Conservation (phyloP, 2,329 filamentous ascomycete species). For the Xylaria sp. region DNA sequence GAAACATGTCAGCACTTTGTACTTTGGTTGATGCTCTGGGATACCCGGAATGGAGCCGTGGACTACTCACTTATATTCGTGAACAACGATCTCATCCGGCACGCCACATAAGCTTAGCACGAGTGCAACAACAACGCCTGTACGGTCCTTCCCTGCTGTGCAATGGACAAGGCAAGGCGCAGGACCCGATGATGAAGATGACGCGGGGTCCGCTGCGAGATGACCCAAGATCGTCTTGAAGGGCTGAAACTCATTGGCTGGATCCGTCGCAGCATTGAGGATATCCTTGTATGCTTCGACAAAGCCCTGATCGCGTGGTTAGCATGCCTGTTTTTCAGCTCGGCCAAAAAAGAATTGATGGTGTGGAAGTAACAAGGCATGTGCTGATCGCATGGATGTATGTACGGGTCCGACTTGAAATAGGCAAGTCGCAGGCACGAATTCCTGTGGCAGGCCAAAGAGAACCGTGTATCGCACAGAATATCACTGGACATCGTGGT, state of each 20-base stretch:
- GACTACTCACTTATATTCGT: slow-evolving; percentile 37
- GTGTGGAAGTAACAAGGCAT: background rate
- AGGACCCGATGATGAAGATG: slow-evolving; percentile 34
- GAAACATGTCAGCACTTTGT: slow-evolving; percentile 1
- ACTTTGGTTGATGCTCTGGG: too few relatives aligned
- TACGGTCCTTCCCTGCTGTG: slow-evolving; percentile 65
- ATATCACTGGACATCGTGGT: slow-evolving; percentile 10
- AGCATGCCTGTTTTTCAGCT: slow-evolving; percentile 3
- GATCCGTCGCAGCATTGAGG: slow-evolving; percentile 44
- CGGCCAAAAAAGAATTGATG: background rate
- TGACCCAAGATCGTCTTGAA: slow-evolving; percentile 53
- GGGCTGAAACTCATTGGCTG: slow-evolving; percentile 43
- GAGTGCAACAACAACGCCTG: slow-evolving; percentile 58
- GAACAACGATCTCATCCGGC: slow-evolving; percentile 45
- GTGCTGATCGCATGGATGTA: background rate
- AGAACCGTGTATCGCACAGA: background rate
- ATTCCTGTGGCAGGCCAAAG: background rate
- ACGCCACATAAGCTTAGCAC: slow-evolving; percentile 56
- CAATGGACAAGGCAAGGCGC: slow-evolving; percentile 55
- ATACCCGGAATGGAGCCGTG: background rate
- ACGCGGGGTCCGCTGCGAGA: slow-evolving; percentile 37
- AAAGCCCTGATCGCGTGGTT: slow-evolving; percentile 45
- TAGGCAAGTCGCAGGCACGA: background rate
- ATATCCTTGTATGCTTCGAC: slow-evolving; percentile 59
- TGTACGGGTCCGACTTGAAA: background rate